Base-by-base conservation (phyloP, 371 early-diverging fungal species). In the Furculomyces boomerangus region DNA sequence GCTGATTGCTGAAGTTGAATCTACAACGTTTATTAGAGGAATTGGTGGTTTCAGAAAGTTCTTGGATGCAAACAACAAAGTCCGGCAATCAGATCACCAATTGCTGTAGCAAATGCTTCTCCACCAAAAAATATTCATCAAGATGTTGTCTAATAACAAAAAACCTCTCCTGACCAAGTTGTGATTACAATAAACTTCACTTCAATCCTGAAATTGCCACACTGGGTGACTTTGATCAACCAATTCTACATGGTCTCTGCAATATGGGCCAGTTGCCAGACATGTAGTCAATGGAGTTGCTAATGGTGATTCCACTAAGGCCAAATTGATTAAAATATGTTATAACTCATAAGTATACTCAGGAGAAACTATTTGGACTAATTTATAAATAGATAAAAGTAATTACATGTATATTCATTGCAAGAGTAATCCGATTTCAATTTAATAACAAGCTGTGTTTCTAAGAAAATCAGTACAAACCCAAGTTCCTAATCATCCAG, bases 171-270 rank as follows among this genome's bases (percentile, higher is more conserved):
- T 60, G 83, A 88, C 45, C 91, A 90, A 68, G 98, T 97, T 22
- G 88, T 64, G 90, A 89, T 66, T 79, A 69, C 64, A 89, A 89
- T 57, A 94, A 94, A 52, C 73, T 95, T 57, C 97, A 97, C 70
- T 82, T 97, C 61, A 96, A 96, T 64, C 94, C 96, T 22, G 68
- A 74, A n/a, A 90, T 96, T 90, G 78, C 89, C 31, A 72, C 80
- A 32, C 74, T 94, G 44, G 98, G 93, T 53, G 92, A 93, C 13
- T 97, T 95, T 66, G 82, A 93, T 26, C 81, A 83, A 1, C 98
- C 98, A 2, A 96, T 97, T 58, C 74, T 96, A 37, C 98, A 97
- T 60, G 97, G 97, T 22, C 74, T 97, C 50, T 90, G 90, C 72
- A 77, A 88, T 1, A 88, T 86, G 59, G 97, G 93, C 59, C 75